A percentile compares a stretch with the other conserved stretches of the same genome.
Conservation (phyloP, 2,329 filamentous ascomycete genomes). For the Sporothrix globosa region DNA sequence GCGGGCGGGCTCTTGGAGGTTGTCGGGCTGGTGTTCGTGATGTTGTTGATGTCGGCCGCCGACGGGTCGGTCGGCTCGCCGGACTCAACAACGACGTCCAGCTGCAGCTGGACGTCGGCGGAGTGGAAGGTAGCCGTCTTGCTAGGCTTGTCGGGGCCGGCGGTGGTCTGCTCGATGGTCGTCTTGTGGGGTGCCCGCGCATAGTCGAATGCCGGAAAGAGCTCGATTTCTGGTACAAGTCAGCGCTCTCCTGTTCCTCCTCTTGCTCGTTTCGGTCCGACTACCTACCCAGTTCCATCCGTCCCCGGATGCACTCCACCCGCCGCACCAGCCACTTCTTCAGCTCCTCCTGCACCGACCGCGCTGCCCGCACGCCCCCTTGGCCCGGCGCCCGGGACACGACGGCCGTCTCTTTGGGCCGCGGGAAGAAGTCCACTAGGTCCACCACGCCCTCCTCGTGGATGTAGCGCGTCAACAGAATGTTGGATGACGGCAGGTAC, state of each 20-base stretch:
- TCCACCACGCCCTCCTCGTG: constrained; percentile 75
- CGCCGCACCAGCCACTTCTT: constrained; percentile 73
- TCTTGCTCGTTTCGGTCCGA: not conserved
- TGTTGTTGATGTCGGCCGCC: not conserved
- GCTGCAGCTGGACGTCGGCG: constrained; percentile 61
- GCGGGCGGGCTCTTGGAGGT: constrained; percentile 48
- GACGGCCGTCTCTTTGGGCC: constrained; percentile 63
- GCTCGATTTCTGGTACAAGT: constrained; percentile 58
- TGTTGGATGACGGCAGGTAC: constrained; percentile 74
- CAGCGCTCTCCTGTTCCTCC: not conserved
- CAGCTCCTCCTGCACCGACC: constrained; percentile 61
- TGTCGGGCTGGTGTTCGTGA: not conserved
- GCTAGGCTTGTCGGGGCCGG: constrained; percentile 50
- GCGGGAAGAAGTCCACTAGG: constrained; percentile 74
- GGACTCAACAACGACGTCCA: constrained; percentile 68
- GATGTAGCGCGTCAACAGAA: constrained; percentile 77
- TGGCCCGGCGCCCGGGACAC: constrained; percentile 53
- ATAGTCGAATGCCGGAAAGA: constrained; percentile 75
- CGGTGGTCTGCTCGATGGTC: constrained; percentile 53
- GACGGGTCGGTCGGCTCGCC: not conserved
- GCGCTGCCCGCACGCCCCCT: constrained; percentile 58
- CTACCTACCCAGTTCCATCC: constrained; percentile 59
- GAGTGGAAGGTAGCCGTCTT: constrained; percentile 67
- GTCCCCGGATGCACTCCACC: constrained; percentile 72
- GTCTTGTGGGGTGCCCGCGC: constrained; percentile 65